Base-by-base conservation (phyloP, 352 stramenopile species). In the Thalassiosira hispida region DNA sequence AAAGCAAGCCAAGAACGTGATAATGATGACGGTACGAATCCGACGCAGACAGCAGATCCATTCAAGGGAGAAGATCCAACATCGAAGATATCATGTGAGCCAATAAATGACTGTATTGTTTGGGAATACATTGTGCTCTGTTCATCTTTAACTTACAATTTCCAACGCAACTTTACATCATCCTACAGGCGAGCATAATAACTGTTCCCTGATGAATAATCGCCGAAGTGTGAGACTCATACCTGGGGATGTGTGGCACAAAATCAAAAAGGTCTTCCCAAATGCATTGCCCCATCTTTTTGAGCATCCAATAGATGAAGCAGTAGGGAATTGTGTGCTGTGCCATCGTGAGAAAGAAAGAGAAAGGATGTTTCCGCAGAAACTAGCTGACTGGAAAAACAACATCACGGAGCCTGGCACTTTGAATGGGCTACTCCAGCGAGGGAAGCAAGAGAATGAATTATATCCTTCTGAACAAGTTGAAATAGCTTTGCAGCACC, bases 221-320 rank as follows among this genome's bases (percentile, higher is more conserved):
- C 25, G 53, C 61, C 55, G 70, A 63, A 64, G 62, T 46, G 70
- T 89, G 35, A 79, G 83, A 9, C 75, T 80, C 33, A 80, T 93
- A 9, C 40, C 77, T 60, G 47, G 4, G n/a, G 20, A 75, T 52
- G 55, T 82, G 23, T 93, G 88, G 88, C 51, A 29, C 1, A 80
- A 82, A 44, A 64, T 93, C 8, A 69, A 72, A 11, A 69, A 78
- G 38, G 40, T 90, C 11, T 93, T 91, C 52, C 88, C 88, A 29
- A 33, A 84, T 51, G 75, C 88, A 44, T 83, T 84, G 9, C 16
- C 66, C 31, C 80, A 90, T 56, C 71, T 62, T 38, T 61, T 71
- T 72, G 25, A 77, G 33, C 40, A 53, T 18, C 38, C 59, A 22
- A 42, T 46, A 53, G 68, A 83, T 35, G 56, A 81, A 67, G 53